phyloP scores from a whole-genome alignment of 2,329 filamentous ascomycete genomes.

The Pyrenophora teres region DNA sequence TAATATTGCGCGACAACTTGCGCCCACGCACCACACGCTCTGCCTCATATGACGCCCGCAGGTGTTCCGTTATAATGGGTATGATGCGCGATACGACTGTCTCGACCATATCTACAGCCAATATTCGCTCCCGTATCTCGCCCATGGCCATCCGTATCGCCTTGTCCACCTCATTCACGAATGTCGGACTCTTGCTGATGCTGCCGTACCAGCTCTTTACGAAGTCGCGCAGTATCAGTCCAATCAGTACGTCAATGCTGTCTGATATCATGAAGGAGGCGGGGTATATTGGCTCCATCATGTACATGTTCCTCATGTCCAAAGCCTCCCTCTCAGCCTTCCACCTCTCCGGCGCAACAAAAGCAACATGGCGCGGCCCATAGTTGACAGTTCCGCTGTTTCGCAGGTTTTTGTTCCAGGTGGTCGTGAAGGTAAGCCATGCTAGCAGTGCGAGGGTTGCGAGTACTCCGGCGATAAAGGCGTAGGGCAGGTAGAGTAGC shows the following conservation, averaged over 20 bases:
- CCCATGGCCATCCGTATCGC: constrained; percentile 74
- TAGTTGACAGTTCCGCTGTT: constrained; percentile 48
- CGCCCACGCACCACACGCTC: constrained; percentile 85
- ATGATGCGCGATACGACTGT: constrained; percentile 80
- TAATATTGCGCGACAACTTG: constrained; percentile 85
- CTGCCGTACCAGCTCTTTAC: constrained; percentile 84
- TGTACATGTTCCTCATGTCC: constrained; percentile 68
- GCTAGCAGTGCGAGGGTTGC: constrained; percentile 60
- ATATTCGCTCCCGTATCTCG: constrained; percentile 72
- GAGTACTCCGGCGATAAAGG: constrained; percentile 73
- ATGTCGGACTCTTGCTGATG: constrained; percentile 80
- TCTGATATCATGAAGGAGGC: constrained; percentile 77
- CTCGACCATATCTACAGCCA: constrained; percentile 81
- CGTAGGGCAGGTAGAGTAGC: constrained; percentile 83
- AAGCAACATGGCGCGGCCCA: constrained; percentile 55
- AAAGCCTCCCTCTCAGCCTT: constrained; percentile 69
- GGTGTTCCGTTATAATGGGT: constrained; percentile 84
- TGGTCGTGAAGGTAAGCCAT: constrained; percentile 66
- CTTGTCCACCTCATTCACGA: constrained; percentile 84
- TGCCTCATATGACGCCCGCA: constrained; percentile 88
- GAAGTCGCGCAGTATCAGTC: constrained; percentile 79
- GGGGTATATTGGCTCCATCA: constrained; percentile 70
- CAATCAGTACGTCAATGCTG: constrained; percentile 78
- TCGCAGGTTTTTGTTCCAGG: constrained; percentile 50
- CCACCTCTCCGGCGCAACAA: constrained; percentile 70